phyloP scores from a whole-genome alignment of 306 rosid genomes.

The Bauhinia variegata region DNA sequence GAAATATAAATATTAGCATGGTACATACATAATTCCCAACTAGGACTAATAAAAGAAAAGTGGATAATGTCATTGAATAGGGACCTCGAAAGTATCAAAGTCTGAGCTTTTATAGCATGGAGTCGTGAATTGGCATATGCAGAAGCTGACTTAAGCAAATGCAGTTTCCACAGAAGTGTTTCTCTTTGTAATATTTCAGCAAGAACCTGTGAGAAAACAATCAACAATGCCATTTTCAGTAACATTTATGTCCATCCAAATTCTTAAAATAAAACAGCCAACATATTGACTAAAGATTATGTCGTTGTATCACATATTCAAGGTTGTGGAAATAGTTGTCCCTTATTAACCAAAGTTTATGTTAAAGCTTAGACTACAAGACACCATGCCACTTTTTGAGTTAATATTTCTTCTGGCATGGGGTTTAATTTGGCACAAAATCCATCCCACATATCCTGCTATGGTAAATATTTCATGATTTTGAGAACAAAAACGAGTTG shows the following conservation, averaged over 20 bases:
- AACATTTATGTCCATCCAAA: constrained; percentile 10
- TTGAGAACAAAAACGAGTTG: too few relatives aligned
- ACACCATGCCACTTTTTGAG: too few relatives aligned
- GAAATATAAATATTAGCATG: not conserved
- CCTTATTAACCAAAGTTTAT: too few relatives aligned
- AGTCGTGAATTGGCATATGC: constrained; percentile 69
- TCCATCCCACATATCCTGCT: too few relatives aligned
- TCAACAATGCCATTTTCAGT: constrained; percentile 35
- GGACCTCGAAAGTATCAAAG: constrained; percentile 80
- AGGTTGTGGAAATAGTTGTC: too few relatives aligned
- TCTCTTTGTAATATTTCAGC: constrained; percentile 74
- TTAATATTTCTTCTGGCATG: too few relatives aligned
- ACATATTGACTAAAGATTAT: too few relatives aligned
- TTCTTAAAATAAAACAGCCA: constrained; percentile 19
- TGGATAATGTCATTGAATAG: constrained; percentile 15
- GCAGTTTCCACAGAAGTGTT: constrained; percentile 79
- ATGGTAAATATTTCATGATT: too few relatives aligned
- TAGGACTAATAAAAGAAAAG: constrained; percentile 9
- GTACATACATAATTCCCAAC: not conserved
- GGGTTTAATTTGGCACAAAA: too few relatives aligned
- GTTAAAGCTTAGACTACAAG: constrained; percentile 18
- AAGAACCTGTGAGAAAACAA: constrained; percentile 67
- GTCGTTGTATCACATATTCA: too few relatives aligned
- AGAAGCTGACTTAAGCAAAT: constrained; percentile 79
- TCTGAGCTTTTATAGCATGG: constrained; percentile 78